These are phyloP conservation scores for Kwoniella botswanensis DNA, from an alignment of 768 basidiomycete species.

Conservation along the genomic window DNA sequence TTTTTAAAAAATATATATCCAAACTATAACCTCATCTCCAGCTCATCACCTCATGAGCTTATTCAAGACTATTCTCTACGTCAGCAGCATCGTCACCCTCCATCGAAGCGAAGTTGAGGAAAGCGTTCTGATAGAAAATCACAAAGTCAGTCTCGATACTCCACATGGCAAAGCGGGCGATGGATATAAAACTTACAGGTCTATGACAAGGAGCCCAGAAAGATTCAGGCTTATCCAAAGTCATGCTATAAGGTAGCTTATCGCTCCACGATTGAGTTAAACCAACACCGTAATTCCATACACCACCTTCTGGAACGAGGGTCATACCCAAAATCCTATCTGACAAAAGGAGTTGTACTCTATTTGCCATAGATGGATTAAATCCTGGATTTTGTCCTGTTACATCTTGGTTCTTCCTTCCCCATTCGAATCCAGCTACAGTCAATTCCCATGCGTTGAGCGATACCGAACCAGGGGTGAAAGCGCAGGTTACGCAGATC, in stretches of 20 bases:
- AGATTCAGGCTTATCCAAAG: slow-evolving; percentile 85
- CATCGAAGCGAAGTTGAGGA: slow-evolving; percentile 91
- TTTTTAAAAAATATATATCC: slow-evolving; percentile 1
- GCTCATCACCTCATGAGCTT: slow-evolving; percentile 25
- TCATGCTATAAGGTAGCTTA: slow-evolving; percentile 77
- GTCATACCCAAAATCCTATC: slow-evolving; percentile 97
- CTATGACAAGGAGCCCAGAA: slow-evolving; percentile 98
- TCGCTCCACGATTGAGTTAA: slow-evolving; percentile 90
- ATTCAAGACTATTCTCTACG: slow-evolving; percentile 92
- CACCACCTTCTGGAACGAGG: slow-evolving; percentile 86
- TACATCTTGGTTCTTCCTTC: slow-evolving; percentile 86
- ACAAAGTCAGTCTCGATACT: slow-evolving; percentile 10
- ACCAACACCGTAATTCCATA: slow-evolving; percentile 97
- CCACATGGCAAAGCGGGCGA: neutral
- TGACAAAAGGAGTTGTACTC: slow-evolving; percentile 83
- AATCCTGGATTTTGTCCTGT: slow-evolving; percentile 73
- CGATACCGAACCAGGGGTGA: slow-evolving; percentile 97
- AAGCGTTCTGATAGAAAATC: slow-evolving; percentile 62
- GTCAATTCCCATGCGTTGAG: slow-evolving; percentile 89
- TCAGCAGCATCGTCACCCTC: slow-evolving; percentile 93
- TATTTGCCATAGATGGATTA: slow-evolving; percentile 98
- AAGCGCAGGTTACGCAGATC: slow-evolving; percentile 90
- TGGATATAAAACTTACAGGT: slow-evolving; percentile 63
- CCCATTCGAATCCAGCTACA: slow-evolving; percentile 96
- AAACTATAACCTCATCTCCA: neutral